phyloP scores from a whole-genome alignment of 2,329 filamentous ascomycete species.

The Colletotrichum endophyticum region DNA sequence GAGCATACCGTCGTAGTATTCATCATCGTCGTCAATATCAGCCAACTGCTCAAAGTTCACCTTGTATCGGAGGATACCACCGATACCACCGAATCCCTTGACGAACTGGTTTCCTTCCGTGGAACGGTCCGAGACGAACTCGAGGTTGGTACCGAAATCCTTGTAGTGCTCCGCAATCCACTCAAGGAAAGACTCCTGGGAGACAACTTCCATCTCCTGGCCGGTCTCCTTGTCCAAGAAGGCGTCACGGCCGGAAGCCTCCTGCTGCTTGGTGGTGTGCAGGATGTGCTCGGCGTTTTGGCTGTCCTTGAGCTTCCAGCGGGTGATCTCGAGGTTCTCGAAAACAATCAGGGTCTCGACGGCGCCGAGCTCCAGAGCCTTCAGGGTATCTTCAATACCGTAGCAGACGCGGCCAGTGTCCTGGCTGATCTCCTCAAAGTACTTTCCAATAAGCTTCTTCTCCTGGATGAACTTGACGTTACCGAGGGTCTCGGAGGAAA shows the following conservation, averaged over 20 bases:
- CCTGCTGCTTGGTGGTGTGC: slow-evolving; percentile 88
- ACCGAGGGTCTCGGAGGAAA: slow-evolving; percentile 92
- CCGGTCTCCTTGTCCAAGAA: slow-evolving; percentile 97
- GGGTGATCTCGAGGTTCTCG: slow-evolving; percentile 94
- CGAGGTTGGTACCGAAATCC: slow-evolving; percentile 92
- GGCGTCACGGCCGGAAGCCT: slow-evolving; percentile 73
- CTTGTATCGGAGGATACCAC: slow-evolving; percentile 97
- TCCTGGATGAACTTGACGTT: slow-evolving; percentile 99
- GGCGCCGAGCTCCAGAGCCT: slow-evolving; percentile 93
- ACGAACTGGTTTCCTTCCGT: slow-evolving; percentile 99
- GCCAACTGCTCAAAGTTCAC: slow-evolving; percentile 99
- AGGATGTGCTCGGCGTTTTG: slow-evolving; percentile 75
- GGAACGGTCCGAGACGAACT: slow-evolving; percentile 97
- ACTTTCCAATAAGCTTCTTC: slow-evolving; percentile 99
- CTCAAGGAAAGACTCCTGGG: slow-evolving; percentile 93
- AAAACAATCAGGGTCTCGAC: slow-evolving; percentile 95
- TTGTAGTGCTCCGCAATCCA: slow-evolving; percentile 99
- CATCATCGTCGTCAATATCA: slow-evolving; percentile 88
- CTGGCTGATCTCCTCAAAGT: slow-evolving; percentile 99
- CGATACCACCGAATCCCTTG: slow-evolving; percentile 98
- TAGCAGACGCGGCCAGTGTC: slow-evolving; percentile 98
- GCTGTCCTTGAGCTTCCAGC: slow-evolving; percentile 86
- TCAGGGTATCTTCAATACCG: slow-evolving; percentile 95
- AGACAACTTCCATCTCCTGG: slow-evolving; percentile 94
- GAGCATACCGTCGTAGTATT: slow-evolving; percentile 76